Conservation (phyloP, 2,329 filamentous ascomycete species). For the Diplodia intermedia region DNA sequence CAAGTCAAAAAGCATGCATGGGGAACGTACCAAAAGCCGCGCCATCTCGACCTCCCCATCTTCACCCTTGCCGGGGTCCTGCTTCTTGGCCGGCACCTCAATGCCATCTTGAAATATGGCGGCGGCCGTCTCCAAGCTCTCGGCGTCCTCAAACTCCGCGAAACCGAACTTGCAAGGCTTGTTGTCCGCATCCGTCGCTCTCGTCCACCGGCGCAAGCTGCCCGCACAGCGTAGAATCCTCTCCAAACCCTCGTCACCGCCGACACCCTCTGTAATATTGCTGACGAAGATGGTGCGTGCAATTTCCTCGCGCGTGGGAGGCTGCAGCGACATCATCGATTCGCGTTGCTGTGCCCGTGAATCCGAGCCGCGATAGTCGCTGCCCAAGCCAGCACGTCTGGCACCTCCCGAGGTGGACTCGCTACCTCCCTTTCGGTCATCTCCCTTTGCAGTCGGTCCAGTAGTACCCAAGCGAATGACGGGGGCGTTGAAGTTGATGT, state of each 20-base stretch:
- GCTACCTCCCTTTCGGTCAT: conserved; percentile 54
- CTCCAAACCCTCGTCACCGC: conserved; percentile 80
- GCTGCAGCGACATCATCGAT: conserved; percentile 73
- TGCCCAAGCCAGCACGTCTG: conserved; percentile 62
- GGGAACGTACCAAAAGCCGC: conserved; percentile 65
- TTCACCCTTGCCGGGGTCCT: conserved; percentile 56
- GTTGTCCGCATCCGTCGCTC: conserved; percentile 76
- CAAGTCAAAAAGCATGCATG: not conserved
- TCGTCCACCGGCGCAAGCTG: conserved; percentile 82
- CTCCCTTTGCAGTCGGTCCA: conserved; percentile 60
- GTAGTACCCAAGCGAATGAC: conserved; percentile 91
- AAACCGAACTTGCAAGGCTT: conserved; percentile 92
- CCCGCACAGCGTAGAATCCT: conserved; percentile 79
- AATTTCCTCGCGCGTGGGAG: conserved; percentile 88
- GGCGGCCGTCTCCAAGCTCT: conserved; percentile 83
- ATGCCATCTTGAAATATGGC: conserved; percentile 79
- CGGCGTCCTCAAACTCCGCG: conserved; percentile 90
- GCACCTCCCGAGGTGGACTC: conserved; percentile 43
- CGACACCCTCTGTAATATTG: conserved; percentile 79
- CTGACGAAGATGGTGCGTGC: conserved; percentile 89
- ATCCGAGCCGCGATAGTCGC: conserved; percentile 63
- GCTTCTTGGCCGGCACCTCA: conserved; percentile 80
- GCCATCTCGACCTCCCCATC: conserved; percentile 67
- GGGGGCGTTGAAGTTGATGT: conserved; percentile 97
- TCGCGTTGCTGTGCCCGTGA: conserved; percentile 73